These are phyloP conservation scores for Ballota nigra DNA, from an alignment of 257 asterid species.

Conservation along the genomic window DNA sequence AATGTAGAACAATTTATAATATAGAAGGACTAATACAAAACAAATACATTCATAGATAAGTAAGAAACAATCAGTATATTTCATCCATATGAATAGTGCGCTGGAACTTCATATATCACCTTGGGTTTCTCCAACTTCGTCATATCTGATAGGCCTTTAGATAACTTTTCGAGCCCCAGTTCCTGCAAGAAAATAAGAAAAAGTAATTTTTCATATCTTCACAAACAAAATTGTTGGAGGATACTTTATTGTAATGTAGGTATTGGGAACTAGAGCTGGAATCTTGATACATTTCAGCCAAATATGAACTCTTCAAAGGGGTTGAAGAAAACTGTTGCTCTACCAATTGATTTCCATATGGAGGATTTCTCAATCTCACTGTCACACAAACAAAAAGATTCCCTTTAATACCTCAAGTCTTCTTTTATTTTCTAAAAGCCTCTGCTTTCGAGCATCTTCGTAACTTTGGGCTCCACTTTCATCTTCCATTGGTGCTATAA, in stretches of 20 bases:
- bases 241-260: not conserved
- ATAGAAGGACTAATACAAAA: not conserved
- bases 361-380: not conserved
- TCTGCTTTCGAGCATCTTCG: constrained; percentile 71
- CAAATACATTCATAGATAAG: not conserved
- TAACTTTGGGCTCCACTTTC: constrained; percentile 39
- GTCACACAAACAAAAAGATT: not conserved
- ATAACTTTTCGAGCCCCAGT: constrained; percentile 64
- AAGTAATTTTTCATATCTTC: not conserved
- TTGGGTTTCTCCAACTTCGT: constrained; percentile 53
- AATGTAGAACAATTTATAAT: not conserved
- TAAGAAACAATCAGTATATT: not conserved
- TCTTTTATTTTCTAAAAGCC: constrained; percentile 66
- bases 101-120: constrained; percentile 37
- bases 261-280: not conserved
- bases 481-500: constrained; percentile 39
- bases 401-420: constrained; percentile 56
- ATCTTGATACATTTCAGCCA: not conserved
- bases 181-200: constrained; percentile 45
- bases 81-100: constrained; percentile 5
- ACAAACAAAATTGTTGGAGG: not conserved
- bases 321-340: not conserved
- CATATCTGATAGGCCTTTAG: constrained; percentile 53
- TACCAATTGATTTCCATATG: not conserved
- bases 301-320: not conserved